Evolutionary conservation across 2,329 filamentous ascomycete genomes (phyloP).

Genomic region (Metarhizium guizhouense): DNA sequence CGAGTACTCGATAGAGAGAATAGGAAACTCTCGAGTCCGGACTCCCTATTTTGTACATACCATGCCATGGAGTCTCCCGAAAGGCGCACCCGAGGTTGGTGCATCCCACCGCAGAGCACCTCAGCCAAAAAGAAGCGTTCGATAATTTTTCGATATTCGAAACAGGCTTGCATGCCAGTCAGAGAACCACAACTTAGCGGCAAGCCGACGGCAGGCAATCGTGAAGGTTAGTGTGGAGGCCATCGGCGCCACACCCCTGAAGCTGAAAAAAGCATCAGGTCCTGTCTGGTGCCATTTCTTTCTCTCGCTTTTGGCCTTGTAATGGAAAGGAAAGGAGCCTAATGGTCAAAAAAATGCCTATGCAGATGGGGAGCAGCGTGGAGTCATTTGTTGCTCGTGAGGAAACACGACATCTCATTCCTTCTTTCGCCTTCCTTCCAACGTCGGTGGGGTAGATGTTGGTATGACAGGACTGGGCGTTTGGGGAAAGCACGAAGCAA

Average conservation of each 20-base stretch:
- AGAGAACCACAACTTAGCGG: neutral
- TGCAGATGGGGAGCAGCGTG: too few species aligned
- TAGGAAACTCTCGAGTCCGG: neutral
- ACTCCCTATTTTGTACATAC: neutral
- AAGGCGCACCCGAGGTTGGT: neutral
- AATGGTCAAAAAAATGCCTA: too few species aligned
- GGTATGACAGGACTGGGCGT: neutral
- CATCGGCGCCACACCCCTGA: neutral
- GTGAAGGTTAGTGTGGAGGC: neutral
- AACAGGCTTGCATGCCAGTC: neutral
- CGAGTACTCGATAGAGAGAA: neutral
- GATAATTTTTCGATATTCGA: neutral
- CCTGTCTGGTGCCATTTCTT: neutral
- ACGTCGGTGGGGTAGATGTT: neutral
- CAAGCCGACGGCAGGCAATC: neutral
- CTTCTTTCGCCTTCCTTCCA: neutral
- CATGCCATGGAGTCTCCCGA: neutral
- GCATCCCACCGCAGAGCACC: neutral
- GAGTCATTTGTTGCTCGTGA: neutral
- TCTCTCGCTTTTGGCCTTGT: neutral
- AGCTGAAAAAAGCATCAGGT: neutral
- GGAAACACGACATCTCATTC: neutral
- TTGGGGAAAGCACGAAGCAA: neutral
- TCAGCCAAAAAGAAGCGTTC: neutral
- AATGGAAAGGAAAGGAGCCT: too few species aligned